phyloP scores from a whole-genome alignment of 139 green algal species.

The Chlorella sp. region DNA sequence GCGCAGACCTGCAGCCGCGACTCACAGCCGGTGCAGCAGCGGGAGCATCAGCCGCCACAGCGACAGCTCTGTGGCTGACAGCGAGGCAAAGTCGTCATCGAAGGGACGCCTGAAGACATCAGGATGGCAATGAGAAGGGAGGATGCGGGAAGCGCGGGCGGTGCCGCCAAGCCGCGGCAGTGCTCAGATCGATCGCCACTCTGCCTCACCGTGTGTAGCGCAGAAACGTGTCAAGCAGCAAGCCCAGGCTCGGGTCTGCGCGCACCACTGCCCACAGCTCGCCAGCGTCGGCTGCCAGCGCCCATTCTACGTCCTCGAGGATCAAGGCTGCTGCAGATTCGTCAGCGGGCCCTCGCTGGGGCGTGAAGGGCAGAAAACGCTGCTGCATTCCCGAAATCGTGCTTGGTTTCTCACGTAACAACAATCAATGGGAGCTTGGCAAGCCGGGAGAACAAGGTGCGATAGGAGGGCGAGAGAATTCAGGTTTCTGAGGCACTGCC shows the following conservation, averaged over 20 bases:
- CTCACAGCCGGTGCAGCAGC: conserved; percentile 32
- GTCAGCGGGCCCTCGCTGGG: not conserved
- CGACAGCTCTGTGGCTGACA: not conserved
- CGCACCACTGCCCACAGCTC: conserved; percentile 17
- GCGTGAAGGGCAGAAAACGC: conserved; percentile 29
- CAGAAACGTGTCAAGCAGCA: conserved; percentile 34
- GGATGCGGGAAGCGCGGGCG: not conserved
- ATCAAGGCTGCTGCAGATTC: conserved; percentile 13
- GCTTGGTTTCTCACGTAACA: not conserved
- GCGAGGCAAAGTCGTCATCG: conserved; percentile 21
- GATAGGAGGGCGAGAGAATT: too few relatives aligned
- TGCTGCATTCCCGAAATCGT: conserved; percentile 14
- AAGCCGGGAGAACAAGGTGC: too few relatives aligned
- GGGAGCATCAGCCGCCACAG: conserved; percentile 23
- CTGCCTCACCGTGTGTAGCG: conserved; percentile 11
- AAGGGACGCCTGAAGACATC: conserved; percentile 17
- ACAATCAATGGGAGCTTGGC: too few relatives aligned
- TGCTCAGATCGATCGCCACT: not conserved
- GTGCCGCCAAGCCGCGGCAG: not conserved
- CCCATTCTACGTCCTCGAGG: conserved; percentile 13
- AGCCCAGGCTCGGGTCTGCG: conserved; percentile 10
- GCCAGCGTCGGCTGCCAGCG: not conserved
- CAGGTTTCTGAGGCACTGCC: too few relatives aligned
- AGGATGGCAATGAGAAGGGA: not conserved
- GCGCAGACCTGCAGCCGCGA: not conserved